A percentile compares a stretch with the other conserved stretches of the same genome.
phyloP scores from a whole-genome alignment of 208 protist species.

The Acanthamoeba lenticulata region DNA sequence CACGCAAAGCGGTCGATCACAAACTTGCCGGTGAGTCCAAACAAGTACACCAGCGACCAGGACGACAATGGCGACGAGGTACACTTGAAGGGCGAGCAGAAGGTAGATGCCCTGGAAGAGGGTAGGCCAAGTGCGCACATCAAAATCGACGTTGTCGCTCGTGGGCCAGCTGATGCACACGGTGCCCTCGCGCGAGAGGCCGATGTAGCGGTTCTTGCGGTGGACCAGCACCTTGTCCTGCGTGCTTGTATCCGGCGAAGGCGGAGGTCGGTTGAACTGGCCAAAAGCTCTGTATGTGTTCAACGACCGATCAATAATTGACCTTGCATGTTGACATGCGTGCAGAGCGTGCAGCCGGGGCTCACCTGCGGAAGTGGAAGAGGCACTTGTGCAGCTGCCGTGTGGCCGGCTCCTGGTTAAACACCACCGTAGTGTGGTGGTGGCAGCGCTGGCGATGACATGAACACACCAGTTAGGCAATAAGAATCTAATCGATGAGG shows the following conservation, averaged over 20 bases:
- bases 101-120: conserved; percentile 62
- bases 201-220: conserved; percentile 41
- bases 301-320: too few species aligned
- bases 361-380: conserved; percentile 48
- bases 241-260: not conserved
- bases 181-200: conserved; percentile 24
- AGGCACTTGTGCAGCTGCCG: conserved; percentile 13
- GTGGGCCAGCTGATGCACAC: conserved; percentile 41
- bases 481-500: not conserved
- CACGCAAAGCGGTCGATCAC: not conserved
- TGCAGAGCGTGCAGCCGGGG: not conserved
- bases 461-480: not conserved
- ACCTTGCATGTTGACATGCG: too few species aligned
- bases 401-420: not conserved
- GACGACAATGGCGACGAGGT: not conserved
- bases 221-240: conserved; percentile 28
- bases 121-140: conserved; percentile 6
- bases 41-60: not conserved
- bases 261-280: conserved; percentile 30
- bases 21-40: not conserved
- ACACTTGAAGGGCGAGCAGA: conserved; percentile 13
- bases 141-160: conserved; percentile 32
- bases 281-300: not conserved
- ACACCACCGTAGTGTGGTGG: conserved; percentile 29
- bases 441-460: not conserved